A percentile compares a stretch with the other conserved stretches of the same genome.
Conservation (phyloP, 2,329 filamentous ascomycete genomes). For the Pseudopithomyces chartarum region DNA sequence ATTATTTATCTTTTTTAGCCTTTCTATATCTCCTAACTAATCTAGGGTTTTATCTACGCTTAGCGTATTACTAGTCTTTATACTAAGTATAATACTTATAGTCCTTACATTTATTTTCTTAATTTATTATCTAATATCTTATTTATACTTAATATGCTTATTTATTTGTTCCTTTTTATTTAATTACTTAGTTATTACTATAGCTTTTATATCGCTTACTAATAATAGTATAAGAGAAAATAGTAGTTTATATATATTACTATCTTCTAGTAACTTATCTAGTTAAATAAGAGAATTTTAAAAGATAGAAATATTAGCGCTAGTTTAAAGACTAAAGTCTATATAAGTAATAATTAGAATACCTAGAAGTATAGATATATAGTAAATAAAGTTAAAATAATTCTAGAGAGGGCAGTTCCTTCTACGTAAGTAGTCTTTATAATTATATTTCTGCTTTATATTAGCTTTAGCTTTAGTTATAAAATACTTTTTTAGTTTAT, state of each 20-base stretch:
- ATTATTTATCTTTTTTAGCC: conserved; percentile 5
- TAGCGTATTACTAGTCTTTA: background rate
- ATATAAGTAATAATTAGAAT: no score
- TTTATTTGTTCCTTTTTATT: no score
- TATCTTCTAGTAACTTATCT: no score
- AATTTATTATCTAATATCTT: no score
- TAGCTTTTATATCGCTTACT: no score
- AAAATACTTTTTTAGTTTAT: background rate
- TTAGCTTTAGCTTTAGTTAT: background rate
- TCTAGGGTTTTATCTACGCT: conserved; percentile 3
- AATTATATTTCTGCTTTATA: background rate
- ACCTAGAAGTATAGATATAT: background rate
- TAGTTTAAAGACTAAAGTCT: conserved; percentile 7
- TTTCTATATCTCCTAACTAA: conserved; percentile 3
- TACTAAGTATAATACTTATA: background rate
- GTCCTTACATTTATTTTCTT: no score
- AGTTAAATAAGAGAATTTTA: conserved; percentile 2
- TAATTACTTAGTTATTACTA: no score
- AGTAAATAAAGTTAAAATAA: conserved; percentile 2
- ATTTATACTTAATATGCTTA: no score
- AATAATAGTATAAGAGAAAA: no score
- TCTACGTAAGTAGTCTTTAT: background rate
- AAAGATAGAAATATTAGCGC: conserved; percentile 2
- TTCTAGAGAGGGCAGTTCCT: background rate
- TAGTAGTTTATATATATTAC: no score